Evolutionary conservation across 371 early-diverging fungal species (phyloP).

Genomic region (Basidiobolus meristosporus): DNA sequence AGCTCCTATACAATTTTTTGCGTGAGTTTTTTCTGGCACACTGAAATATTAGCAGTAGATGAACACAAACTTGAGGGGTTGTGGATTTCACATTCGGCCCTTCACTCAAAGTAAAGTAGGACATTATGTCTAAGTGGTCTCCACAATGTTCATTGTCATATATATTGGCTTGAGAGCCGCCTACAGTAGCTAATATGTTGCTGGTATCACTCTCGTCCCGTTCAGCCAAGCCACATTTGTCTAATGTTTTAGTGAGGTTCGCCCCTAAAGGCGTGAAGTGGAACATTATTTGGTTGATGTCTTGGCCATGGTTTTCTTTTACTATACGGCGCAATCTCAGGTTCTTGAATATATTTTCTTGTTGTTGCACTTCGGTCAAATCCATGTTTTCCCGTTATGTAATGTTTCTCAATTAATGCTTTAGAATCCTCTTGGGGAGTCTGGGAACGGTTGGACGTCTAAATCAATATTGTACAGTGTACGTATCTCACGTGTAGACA

Average conservation of each 20-base stretch:
- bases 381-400: no score
- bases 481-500: no score
- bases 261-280: constrained; percentile 34
- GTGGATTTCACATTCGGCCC: constrained; percentile 9
- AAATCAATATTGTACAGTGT: no score
- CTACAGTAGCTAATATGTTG: constrained; percentile 53
- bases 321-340: constrained; percentile 61
- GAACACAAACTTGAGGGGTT: no score
- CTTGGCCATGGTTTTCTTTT: constrained; percentile 64
- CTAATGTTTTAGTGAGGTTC: constrained; percentile 31
- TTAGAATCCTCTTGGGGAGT: no score
- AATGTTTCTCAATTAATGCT: no score
- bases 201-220: constrained; percentile 42
- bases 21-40: no score
- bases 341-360: constrained; percentile 36
- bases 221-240: constrained; percentile 39
- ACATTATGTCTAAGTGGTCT: constrained; percentile 80
- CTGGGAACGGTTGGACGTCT: no score
- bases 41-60: no score
- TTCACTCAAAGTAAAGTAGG: constrained; percentile 47
- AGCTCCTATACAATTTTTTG: no score
- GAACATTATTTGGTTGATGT: constrained; percentile 46
- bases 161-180: constrained; percentile 46
- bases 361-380: background rate
- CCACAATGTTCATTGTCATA: constrained; percentile 87